phyloP scores from a whole-genome alignment of 2,329 filamentous ascomycete genomes.

The Leptosphaerulina australis region DNA sequence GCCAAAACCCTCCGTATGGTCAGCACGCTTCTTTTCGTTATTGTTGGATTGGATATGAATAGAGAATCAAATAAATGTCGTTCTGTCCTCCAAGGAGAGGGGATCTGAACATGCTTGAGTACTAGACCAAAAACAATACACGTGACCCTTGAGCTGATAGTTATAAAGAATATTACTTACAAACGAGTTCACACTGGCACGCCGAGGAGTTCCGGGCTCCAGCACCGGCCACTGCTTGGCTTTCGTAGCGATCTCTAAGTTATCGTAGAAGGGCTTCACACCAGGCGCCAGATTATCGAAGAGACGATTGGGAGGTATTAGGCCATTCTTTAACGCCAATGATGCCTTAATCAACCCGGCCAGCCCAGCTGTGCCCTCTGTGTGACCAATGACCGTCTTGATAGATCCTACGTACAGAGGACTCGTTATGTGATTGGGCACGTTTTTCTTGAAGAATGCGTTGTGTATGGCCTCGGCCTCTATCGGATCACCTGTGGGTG shows the following conservation, averaged over 20 bases:
- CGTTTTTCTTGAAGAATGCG: conserved; percentile 18
- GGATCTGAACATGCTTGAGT: no score
- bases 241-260: conserved; percentile 19
- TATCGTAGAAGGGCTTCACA: conserved; percentile 29
- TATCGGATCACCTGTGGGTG: conserved; percentile 41
- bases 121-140: no score
- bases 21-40: neutral
- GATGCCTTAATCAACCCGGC: conserved; percentile 47
- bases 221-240: conserved; percentile 20
- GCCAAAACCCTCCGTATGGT: conserved; percentile 22
- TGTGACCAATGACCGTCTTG: conserved; percentile 51
- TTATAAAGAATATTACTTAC: no score
- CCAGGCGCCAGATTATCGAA: conserved; percentile 40
- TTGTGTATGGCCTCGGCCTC: conserved; percentile 31
- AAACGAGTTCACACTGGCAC: conserved; percentile 29
- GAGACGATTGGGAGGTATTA: conserved; percentile 43
- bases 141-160: no score
- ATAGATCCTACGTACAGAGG: conserved; percentile 24
- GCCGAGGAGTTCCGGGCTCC: neutral
- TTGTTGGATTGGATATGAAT: no score
- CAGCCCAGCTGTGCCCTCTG: conserved; percentile 47
- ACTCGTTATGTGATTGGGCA: neutral
- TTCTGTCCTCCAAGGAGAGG: no score
- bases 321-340: conserved; percentile 31
- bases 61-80: no score